Evolutionary conservation across 148 eudicot genomes (phyloP).

Genomic region (Suaeda aralocaspica): DNA sequence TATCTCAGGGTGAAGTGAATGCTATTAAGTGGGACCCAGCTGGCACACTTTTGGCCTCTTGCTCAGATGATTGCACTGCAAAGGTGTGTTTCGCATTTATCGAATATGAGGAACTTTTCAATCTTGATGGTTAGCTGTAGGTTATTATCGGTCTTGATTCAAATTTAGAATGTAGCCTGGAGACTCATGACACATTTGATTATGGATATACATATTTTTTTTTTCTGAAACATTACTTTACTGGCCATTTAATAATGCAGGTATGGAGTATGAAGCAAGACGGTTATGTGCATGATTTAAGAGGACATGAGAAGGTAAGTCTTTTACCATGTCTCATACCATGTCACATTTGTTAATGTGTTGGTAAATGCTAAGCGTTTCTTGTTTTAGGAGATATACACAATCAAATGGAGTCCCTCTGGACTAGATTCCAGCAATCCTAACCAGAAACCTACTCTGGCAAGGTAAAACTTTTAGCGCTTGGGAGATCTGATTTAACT

Average conservation of each 20-base stretch:
- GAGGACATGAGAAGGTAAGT: constrained; percentile 52
- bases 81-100: constrained; percentile 33
- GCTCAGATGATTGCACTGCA: constrained; percentile 66
- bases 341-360: neutral
- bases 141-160: neutral
- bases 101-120: neutral
- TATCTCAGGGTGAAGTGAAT: constrained; percentile 66
- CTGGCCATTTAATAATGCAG: constrained; percentile 26
- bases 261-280: constrained; percentile 67
- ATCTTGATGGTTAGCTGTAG: neutral
- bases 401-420: constrained; percentile 66
- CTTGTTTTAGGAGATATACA: constrained; percentile 47
- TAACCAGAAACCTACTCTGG: constrained; percentile 50
- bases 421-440: constrained; percentile 58
- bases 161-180: no score
- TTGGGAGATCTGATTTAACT: no score
- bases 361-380: neutral
- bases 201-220: neutral
- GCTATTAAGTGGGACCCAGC: constrained; percentile 72
- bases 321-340: neutral
- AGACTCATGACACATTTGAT: neutral
- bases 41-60: constrained; percentile 64
- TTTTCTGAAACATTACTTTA: neutral
- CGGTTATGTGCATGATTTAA: constrained; percentile 47
- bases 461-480: no score